Evolutionary conservation across 1,139 yeast species (phyloP).

Genomic region (Kodamaea suecica): DNA sequence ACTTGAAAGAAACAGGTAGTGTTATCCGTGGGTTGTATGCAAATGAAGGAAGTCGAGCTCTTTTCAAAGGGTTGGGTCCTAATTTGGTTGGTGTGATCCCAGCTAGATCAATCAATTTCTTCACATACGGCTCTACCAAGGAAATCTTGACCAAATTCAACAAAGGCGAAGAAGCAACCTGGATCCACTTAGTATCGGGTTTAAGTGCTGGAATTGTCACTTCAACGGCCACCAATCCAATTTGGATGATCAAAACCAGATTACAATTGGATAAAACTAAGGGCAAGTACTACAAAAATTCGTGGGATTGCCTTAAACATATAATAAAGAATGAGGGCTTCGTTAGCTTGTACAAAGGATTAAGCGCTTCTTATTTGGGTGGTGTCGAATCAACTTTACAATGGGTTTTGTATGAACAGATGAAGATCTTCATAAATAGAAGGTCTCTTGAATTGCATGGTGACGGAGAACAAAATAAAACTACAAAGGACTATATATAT

Average conservation of each 20-base stretch:
- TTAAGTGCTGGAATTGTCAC: conserved; percentile 92
- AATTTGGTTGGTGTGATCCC: conserved; percentile 98
- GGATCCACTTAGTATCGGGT: conserved; percentile 88
- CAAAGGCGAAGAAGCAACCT: conserved; percentile 73
- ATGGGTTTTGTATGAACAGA: conserved; percentile 96
- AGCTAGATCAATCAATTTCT: conserved; percentile 93
- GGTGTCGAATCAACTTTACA: conserved; percentile 91
- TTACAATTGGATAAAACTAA: conserved; percentile 79
- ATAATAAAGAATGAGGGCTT: conserved; percentile 78
- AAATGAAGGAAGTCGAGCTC: conserved; percentile 78
- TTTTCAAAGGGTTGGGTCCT: conserved; percentile 95
- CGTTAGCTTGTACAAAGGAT: conserved; percentile 76
- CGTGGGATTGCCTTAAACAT: conserved; percentile 77
- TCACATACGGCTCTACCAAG: conserved; percentile 91
- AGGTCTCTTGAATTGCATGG: conserved; percentile 52
- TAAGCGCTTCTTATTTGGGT: conserved; percentile 92
- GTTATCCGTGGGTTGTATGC: conserved; percentile 68
- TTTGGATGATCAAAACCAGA: conserved; percentile 95
- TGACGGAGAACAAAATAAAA: conserved; percentile 38
- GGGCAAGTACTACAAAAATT: conserved; percentile 68
- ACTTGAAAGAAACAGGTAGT: conserved; percentile 77
- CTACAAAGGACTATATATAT: conserved; percentile 61
- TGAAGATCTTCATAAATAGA: conserved; percentile 68
- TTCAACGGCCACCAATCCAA: conserved; percentile 98
- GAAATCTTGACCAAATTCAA: conserved; percentile 66